Evolutionary conservation across 768 basidiomycete species (phyloP), one percentile per base, ranked within the genome.

Genomic region (Ramaria sp.): DNA sequence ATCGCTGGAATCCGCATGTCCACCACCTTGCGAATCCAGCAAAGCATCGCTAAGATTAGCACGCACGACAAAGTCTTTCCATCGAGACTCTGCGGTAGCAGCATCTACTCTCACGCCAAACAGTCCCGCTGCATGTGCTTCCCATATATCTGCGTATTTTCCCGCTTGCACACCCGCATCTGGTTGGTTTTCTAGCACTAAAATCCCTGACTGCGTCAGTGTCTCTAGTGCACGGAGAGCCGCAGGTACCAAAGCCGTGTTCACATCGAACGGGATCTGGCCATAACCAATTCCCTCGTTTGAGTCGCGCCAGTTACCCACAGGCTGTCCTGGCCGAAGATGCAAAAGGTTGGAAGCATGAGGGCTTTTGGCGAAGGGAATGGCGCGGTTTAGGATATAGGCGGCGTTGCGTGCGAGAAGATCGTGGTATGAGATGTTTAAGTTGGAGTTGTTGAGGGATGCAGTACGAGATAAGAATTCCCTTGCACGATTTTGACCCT

Each of bases 281-380:
- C 73, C 73, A 60, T 67, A 73, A 22, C 72, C 73, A 3, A 71
- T 62, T 9, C 73, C 73, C 49, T 69, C 57, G 48, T 68, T 69
- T 36, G 70, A 71, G 57, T 75, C 73, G 39, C 73, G 59, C 73
- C 73, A 75, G 52, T 75, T 70, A 0, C 73, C 73, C 10, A 75
- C 73, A 9, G 70, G 66, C 56, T 71, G 64, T 13, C 65, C 68
- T 0, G 70, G 70, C 18, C 71, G 66, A 38, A 73, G 69, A 9
- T 65, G 63, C 16, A 74, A 62, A 7, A 75, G 62, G 32, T 71
- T 67, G 18, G 60, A 54, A 37, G 58, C 55, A 1, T 58, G 64
- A 8, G 67, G 61, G 22, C 64, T 59, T 8, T 55, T 58, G 28
- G 66, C 69, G 61, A 75, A 75, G 1, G 72, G 68, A 24, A 60